Evolutionary conservation across 2,329 filamentous ascomycete genomes (phyloP), one percentile per base, ranked within the genome.

Genomic region (Pseudocercospora fuligena): DNA sequence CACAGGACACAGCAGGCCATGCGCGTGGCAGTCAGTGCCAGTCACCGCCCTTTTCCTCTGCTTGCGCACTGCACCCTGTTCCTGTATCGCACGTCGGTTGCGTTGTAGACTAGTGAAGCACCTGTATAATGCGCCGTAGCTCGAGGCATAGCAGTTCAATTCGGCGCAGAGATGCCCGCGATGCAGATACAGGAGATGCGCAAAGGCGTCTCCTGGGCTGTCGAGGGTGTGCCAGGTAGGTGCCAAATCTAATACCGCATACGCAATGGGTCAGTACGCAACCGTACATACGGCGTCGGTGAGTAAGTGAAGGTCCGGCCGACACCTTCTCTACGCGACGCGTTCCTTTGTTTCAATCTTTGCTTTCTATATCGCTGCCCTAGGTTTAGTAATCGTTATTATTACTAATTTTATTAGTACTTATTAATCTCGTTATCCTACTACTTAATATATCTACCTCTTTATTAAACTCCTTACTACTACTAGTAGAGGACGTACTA

Each of bases 1-100:
- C 36, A 57, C 58, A 60, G 40, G 56, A 23, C 61, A 43, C 43
- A 60, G 46, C 58, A 60, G 40, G 56, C 33, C 61, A 43, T 51
- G 64, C 64, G 60, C 61, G 65, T 61, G 61, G 54, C 65, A 64
- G 65, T 61, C 61, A 67, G 65, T 61, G 61, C 43, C 65, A 61
- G 65, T 64, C 61, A 67, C 65, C 65, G 65, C 65, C 47, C 51
- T 64, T 66, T 67, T 21, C 54, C 23, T 58, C 58, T 16, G 47
- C 58, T 47, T 64, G 61, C 61, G 40, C 65, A n/a, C 21, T 36
- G 19, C 29, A 31, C 56, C 56, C 56, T 31, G 56, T 36, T 9
- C 36, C 56, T 58, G 54, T 40, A 12, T n/a, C 9, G 16, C 56
- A 16, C 23, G 6, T 36, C n/a, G 36, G 27, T 61, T 27, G 23